Base-by-base conservation (phyloP, 2,329 filamentous ascomycete genomes). In the Fusarium fujikuroi region DNA sequence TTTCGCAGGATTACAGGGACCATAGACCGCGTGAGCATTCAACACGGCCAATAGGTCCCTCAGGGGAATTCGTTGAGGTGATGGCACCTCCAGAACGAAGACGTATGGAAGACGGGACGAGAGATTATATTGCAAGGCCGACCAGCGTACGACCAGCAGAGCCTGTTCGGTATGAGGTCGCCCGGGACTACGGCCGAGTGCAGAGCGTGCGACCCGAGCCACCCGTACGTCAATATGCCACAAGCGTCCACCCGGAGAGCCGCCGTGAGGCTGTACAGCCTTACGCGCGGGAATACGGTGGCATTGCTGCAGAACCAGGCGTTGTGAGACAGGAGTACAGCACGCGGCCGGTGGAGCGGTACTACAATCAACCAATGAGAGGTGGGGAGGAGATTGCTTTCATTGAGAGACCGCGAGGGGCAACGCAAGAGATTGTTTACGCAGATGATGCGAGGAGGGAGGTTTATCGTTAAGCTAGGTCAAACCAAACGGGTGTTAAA, bases 21-120 rank as follows among this genome's bases (percentile, higher is more conserved):
- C 89, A 88, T 69, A 86, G 87, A 21, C 86, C 88, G 70, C 84
- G 89, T 61, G 91, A 92, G 72, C 89, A 89, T 72, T 87, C 89
- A 9, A 81, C 82, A 70, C 88, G 85, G 42, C 88, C 85, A 16
- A 81, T 85, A 66, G 80, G 77, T 9, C 81, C 80, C 5, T 80
- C 83, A 7, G 79, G 79, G 39, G 87, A 88, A 15, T 89, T 87
- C 72, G 78, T 87, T 28, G 85, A 85, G 58, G 80, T 87, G n/a
- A 83, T 87, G 71, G 79, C 79, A 16, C 79, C 81, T n/a, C 75
- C 80, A 12, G 84, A 84, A 28, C 80, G 83, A 52, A 81, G 83
- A 44, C 78, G 83, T 60, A 77, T 84, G 30, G 85, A 88, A 34
- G 87, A 87, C 23, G 72, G 82, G 4, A 82, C 87, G 7, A 83